Evolutionary conservation across 495 filamentous ascomycete genomes (phyloP).

Genomic region (Lasiosphaeria hispida): DNA sequence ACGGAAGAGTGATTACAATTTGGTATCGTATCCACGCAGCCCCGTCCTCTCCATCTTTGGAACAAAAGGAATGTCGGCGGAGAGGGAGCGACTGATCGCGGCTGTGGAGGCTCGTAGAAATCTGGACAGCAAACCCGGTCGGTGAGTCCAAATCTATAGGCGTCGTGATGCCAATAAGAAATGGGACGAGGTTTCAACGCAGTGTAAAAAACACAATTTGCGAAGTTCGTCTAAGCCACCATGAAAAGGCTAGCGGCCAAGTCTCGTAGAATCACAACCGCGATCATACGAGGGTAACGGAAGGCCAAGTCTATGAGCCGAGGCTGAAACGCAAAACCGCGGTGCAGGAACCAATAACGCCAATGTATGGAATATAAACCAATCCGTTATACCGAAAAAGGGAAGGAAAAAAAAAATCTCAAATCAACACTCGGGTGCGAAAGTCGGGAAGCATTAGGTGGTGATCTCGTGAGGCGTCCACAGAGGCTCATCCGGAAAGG

Average conservation of each 20-base stretch:
- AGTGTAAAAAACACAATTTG: too few species aligned
- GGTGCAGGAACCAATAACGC: conserved; percentile 33
- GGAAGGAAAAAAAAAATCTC: conserved; percentile 23
- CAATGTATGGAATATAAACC: conserved; percentile 30
- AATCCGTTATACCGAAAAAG: conserved; percentile 32
- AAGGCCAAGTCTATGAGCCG: conserved; percentile 32
- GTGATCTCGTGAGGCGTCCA: background rate
- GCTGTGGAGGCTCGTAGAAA: background rate
- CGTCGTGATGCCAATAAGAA: background rate
- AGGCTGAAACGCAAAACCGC: conserved; percentile 18
- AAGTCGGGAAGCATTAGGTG: background rate
- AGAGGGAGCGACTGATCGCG: conserved; percentile 1
- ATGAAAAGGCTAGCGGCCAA: too few species aligned
- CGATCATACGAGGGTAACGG: background rate
- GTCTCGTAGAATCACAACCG: background rate
- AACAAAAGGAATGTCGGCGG: conserved; percentile 2
- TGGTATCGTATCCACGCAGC: conserved; percentile 5
- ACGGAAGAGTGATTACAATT: conserved; percentile 8
- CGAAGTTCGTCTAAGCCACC: too few species aligned
- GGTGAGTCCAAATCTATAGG: background rate
- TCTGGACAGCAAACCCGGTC: too few species aligned
- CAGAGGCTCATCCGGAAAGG: background rate
- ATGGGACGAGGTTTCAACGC: background rate
- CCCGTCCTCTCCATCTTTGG: background rate
- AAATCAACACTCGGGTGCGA: conserved; percentile 12